A percentile compares a stretch with the other conserved stretches of the same genome.
phyloP scores from a whole-genome alignment of 805 yeast species.

The Zygotorulaspora chibaensis region DNA sequence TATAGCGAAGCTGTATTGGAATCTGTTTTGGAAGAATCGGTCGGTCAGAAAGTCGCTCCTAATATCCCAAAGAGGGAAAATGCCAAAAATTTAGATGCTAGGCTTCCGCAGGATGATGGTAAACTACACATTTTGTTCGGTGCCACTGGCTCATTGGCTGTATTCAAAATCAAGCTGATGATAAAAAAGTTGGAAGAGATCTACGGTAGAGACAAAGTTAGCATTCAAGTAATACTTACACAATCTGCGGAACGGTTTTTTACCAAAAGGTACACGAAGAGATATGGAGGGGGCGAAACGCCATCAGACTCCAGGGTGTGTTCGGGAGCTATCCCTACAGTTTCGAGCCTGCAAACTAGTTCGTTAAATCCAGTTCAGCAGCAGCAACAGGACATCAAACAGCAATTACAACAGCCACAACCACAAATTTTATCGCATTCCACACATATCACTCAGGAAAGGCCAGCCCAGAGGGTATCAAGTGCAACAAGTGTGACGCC shows the following conservation, averaged over 20 bases:
- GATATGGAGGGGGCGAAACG: slow-evolving; percentile 14
- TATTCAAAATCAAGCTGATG: slow-evolving; percentile 71
- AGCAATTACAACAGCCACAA: slow-evolving; percentile 5
- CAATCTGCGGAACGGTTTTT: slow-evolving; percentile 77
- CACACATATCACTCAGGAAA: background rate
- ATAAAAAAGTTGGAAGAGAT: slow-evolving; percentile 77
- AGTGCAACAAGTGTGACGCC: slow-evolving; percentile 11
- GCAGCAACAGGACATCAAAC: slow-evolving; percentile 5
- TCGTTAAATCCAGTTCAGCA: slow-evolving; percentile 3
- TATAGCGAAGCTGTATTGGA: slow-evolving; percentile 7
- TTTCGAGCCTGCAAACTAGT: background rate
- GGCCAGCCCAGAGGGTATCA: slow-evolving; percentile 9
- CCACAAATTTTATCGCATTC: background rate
- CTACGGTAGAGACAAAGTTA: slow-evolving; percentile 66
- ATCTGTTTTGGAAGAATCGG: slow-evolving; percentile 12
- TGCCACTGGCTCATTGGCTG: slow-evolving; percentile 85
- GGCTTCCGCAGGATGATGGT: slow-evolving; percentile 76
- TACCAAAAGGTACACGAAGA: slow-evolving; percentile 19
- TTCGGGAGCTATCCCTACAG: slow-evolving; percentile 2
- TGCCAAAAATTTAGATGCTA: slow-evolving; percentile 51
- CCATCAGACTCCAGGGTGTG: slow-evolving; percentile 12
- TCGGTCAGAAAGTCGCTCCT: slow-evolving; percentile 15
- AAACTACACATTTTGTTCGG: slow-evolving; percentile 82
- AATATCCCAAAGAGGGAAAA: slow-evolving; percentile 37
- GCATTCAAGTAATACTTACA: slow-evolving; percentile 84